Evolutionary conservation across 2,329 filamentous ascomycete species (phyloP).

Genomic region (Colletotrichum limetticola): DNA sequence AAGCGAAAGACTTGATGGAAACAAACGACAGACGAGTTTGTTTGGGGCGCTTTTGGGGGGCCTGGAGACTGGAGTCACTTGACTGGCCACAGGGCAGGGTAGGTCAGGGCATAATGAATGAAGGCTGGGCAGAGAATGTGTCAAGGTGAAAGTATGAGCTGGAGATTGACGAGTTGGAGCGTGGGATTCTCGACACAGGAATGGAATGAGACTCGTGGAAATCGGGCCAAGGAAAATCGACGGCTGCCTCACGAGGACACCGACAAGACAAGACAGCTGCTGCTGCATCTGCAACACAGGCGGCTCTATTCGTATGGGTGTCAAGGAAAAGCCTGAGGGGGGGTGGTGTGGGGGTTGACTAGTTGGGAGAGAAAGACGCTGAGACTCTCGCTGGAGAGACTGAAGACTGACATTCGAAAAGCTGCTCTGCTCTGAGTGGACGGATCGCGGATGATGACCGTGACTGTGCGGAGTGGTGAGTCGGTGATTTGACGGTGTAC

Average conservation of each 20-base stretch:
- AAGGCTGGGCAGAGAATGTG: not conserved
- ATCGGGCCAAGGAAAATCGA: constrained; percentile 22
- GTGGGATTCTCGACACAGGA: not conserved
- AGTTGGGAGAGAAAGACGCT: too few species aligned
- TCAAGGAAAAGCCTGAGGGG: not conserved
- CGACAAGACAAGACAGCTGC: not conserved
- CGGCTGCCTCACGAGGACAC: constrained; percentile 29
- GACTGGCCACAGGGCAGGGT: not conserved
- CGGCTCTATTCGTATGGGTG: not conserved
- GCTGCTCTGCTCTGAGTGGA: not conserved
- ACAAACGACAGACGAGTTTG: not conserved
- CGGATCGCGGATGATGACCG: not conserved
- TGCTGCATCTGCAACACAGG: not conserved
- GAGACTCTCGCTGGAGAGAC: too few species aligned
- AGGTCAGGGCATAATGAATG: constrained; percentile 1
- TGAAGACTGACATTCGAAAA: too few species aligned
- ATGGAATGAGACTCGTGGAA: constrained; percentile 28
- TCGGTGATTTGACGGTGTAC: not conserved
- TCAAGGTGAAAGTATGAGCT: not conserved
- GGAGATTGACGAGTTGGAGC: not conserved
- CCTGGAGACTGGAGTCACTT: not conserved
- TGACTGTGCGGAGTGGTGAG: not conserved
- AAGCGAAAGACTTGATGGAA: not conserved
- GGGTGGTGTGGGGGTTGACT: not conserved
- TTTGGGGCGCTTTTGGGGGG: not conserved